phyloP scores from a whole-genome alignment of 495 filamentous ascomycete genomes.

The Penicillium soppii region DNA sequence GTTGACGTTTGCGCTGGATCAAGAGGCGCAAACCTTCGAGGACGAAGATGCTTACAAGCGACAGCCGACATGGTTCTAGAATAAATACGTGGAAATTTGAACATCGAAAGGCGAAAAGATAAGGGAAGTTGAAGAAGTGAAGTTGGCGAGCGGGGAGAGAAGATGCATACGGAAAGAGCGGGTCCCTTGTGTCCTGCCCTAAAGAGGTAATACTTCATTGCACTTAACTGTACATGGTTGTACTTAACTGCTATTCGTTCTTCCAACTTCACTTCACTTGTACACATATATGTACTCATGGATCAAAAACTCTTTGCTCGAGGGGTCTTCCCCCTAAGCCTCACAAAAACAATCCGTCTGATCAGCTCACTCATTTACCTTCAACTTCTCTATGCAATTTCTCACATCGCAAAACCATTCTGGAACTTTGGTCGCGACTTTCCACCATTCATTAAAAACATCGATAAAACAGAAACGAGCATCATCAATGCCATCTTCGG shows the following conservation, averaged over 20 bases:
- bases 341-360: conserved; percentile 13
- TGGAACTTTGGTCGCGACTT: conserved; percentile 8
- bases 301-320: not conserved
- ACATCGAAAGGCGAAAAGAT: conserved; percentile 11
- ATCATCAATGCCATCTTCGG: conserved; percentile 13
- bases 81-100: not conserved
- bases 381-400: conserved; percentile 21
- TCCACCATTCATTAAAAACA: conserved; percentile 11
- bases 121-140: conserved; percentile 3
- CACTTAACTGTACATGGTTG: not conserved
- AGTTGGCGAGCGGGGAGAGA: conserved; percentile 4
- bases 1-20: conserved; percentile 31
- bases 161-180: conserved; percentile 2
- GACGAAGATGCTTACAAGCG: conserved; percentile 30
- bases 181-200: not conserved
- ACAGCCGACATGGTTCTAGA: conserved; percentile 29
- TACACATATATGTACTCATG: too few relatives aligned
- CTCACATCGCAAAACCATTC: conserved; percentile 15
- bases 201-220: not conserved
- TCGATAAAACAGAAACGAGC: conserved; percentile 10
- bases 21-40: conserved; percentile 56
- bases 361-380: conserved; percentile 15
- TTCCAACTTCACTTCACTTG: too few relatives aligned
- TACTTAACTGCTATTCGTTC: too few relatives aligned
- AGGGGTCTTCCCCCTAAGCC: conserved; percentile 15